Evolutionary conservation across 352 stramenopile genomes (phyloP).

Genomic region (Globisporangium takayamanum): DNA sequence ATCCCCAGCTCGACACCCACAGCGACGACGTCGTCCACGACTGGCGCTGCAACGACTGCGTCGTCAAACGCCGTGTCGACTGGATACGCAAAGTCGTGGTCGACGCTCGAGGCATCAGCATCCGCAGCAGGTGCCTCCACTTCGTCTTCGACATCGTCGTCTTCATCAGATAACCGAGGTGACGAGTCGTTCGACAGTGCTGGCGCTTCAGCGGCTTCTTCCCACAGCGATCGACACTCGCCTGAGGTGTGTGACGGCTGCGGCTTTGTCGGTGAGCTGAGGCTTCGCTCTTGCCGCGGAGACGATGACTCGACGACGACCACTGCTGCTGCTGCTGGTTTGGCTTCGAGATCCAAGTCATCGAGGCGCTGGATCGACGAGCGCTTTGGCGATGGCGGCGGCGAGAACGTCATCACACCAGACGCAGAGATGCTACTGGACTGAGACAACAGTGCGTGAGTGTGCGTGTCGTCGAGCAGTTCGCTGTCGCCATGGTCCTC

Average conservation of each 20-base stretch:
- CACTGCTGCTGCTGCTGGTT: not conserved
- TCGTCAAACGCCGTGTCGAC: not conserved
- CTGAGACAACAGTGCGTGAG: not conserved
- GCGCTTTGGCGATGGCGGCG: constrained; percentile 4
- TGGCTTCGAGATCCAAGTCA: constrained; percentile 7
- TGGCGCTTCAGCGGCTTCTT: constrained; percentile 4
- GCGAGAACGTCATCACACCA: not conserved
- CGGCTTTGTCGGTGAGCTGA: not conserved
- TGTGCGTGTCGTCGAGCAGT: not conserved
- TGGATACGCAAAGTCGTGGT: not conserved
- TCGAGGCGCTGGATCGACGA: constrained; percentile 5
- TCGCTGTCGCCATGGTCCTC: not conserved
- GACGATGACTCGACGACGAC: not conserved
- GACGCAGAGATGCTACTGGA: not conserved
- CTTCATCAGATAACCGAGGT: constrained; percentile 1
- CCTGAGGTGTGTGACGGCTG: not conserved
- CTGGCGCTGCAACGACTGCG: constrained; percentile 8
- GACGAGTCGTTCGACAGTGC: not conserved
- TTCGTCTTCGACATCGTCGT: not conserved
- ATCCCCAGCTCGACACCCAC: constrained; percentile 29
- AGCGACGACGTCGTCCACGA: constrained; percentile 12
- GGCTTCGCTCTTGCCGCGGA: not conserved
- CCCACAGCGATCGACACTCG: constrained; percentile 10
- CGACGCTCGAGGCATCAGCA: not conserved
- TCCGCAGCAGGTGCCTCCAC: not conserved